Evolutionary conservation across 2,329 filamentous ascomycete genomes (phyloP).

Genomic region (Sordariomycetes sp.): DNA sequence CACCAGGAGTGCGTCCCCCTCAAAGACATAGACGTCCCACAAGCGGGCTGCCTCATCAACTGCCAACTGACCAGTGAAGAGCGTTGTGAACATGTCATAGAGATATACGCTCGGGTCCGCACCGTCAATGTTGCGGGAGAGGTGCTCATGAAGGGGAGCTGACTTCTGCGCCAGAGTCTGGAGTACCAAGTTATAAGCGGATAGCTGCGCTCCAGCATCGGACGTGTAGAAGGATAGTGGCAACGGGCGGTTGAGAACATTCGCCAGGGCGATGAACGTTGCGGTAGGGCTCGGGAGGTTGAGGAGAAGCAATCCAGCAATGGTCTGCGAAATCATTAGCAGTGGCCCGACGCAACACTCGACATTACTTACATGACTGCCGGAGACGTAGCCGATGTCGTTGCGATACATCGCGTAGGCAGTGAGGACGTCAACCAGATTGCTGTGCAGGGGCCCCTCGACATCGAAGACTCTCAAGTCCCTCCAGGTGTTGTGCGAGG

Average conservation of each 20-base stretch:
- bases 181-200: constrained; percentile 61
- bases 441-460: constrained; percentile 56
- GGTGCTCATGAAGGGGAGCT: constrained; percentile 52
- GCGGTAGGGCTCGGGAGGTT: constrained; percentile 56
- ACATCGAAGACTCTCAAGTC: constrained; percentile 66
- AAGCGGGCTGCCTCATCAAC: constrained; percentile 64
- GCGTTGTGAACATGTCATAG: constrained; percentile 47
- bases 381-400: constrained; percentile 69
- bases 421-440: constrained; percentile 62
- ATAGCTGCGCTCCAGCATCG: constrained; percentile 58
- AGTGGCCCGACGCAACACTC: too few species aligned
- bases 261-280: constrained; percentile 64
- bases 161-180: constrained; percentile 58
- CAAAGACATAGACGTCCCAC: constrained; percentile 78
- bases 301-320: constrained; percentile 64
- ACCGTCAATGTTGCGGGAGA: constrained; percentile 39
- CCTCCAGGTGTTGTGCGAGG: constrained; percentile 54
- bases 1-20: constrained; percentile 65
- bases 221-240: constrained; percentile 67
- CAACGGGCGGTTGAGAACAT: constrained; percentile 67
- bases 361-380: constrained; percentile 63
- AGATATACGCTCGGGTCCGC: constrained; percentile 46
- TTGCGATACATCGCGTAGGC: constrained; percentile 77
- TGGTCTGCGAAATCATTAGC: constrained; percentile 52
- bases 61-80: constrained; percentile 55